A percentile compares a stretch with the other conserved stretches of the same genome.
Conservation (phyloP, 2,329 filamentous ascomycete species). For the Nothophaeocryptopus gaeumannii region DNA sequence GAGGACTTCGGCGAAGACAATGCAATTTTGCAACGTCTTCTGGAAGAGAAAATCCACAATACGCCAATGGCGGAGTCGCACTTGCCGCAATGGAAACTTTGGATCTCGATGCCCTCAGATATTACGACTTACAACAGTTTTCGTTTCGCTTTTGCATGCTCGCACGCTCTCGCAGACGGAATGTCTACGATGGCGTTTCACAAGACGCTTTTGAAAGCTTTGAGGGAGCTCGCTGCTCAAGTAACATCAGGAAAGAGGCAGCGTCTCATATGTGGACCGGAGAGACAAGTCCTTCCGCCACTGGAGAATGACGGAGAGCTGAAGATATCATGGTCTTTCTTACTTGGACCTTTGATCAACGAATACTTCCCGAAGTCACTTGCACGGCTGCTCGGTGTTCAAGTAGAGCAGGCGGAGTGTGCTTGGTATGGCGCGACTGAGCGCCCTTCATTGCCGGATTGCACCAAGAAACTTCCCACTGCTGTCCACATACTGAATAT, state of each 20-base stretch:
- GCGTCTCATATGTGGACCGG: too few species aligned
- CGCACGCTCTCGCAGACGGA: conserved; percentile 47
- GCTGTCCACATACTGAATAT: conserved; percentile 37
- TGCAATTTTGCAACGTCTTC: conserved; percentile 26
- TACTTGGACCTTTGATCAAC: conserved; percentile 42
- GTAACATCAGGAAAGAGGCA: neutral
- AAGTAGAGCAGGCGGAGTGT: conserved; percentile 27
- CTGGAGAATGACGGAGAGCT: conserved; percentile 42
- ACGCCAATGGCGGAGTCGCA: conserved; percentile 29
- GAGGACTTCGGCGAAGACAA: conserved; percentile 11
- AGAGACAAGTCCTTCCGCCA: conserved; percentile 25
- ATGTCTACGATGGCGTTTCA: conserved; percentile 45
- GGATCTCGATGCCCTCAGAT: conserved; percentile 31
- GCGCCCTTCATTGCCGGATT: conserved; percentile 12
- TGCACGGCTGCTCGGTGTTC: conserved; percentile 34
- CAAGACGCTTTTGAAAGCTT: conserved; percentile 37
- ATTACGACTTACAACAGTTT: conserved; percentile 2
- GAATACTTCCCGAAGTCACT: conserved; percentile 40
- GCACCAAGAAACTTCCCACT: conserved; percentile 23
- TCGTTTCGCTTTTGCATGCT: conserved; percentile 41
- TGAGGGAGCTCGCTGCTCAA: conserved; percentile 1
- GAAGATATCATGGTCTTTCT: conserved; percentile 45
- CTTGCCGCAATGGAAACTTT: conserved; percentile 46
- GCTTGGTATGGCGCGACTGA: conserved; percentile 23
- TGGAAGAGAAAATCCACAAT: conserved; percentile 35